These are phyloP conservation scores for Saturnispora diversa DNA, from an alignment of 805 yeast genomes.

Conservation along the genomic window DNA sequence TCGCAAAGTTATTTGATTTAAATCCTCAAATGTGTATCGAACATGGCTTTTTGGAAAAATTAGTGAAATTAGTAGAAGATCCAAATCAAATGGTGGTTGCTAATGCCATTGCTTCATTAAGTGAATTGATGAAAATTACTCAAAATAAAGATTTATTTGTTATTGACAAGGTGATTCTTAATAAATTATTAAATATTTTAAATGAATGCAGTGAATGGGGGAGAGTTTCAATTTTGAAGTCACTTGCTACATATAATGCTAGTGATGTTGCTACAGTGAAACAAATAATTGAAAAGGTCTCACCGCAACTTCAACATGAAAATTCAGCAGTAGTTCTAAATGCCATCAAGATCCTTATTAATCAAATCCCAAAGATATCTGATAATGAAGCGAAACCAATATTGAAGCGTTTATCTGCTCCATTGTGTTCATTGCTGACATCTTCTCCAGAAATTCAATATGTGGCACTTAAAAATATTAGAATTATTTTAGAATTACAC, in stretches of 20 bases:
- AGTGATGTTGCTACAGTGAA: constrained; percentile 56
- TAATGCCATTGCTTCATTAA: constrained; percentile 78
- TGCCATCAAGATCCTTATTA: constrained; percentile 71
- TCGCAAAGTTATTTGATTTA: constrained; percentile 87
- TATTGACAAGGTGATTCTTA: constrained; percentile 36
- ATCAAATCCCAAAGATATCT: constrained; percentile 48
- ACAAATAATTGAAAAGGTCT: constrained; percentile 79
- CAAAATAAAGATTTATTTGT: constrained; percentile 27
- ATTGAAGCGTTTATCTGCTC: constrained; percentile 70
- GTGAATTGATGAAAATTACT: constrained; percentile 50
- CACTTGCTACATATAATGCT: constrained; percentile 65
- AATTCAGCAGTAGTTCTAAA: constrained; percentile 91
- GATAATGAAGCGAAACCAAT: constrained; percentile 34
- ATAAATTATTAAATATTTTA: constrained; percentile 68
- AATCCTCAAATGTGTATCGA: constrained; percentile 75
- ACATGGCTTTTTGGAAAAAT: constrained; percentile 69
- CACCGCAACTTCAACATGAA: constrained; percentile 94
- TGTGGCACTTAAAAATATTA: constrained; percentile 83
- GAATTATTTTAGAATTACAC: constrained; percentile 81
- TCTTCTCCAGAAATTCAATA: constrained; percentile 93
- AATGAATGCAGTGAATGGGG: constrained; percentile 99
- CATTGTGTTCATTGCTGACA: constrained; percentile 78
- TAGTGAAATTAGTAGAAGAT: constrained; percentile 67
- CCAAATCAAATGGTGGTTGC: constrained; percentile 97
- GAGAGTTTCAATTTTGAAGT: constrained; percentile 77